Percentiles rank a stretch among this genome's conserved stretches.
These are phyloP conservation scores for Saccharomyces mikatae DNA, from an alignment of 805 yeast species.

Conservation along the genomic window DNA sequence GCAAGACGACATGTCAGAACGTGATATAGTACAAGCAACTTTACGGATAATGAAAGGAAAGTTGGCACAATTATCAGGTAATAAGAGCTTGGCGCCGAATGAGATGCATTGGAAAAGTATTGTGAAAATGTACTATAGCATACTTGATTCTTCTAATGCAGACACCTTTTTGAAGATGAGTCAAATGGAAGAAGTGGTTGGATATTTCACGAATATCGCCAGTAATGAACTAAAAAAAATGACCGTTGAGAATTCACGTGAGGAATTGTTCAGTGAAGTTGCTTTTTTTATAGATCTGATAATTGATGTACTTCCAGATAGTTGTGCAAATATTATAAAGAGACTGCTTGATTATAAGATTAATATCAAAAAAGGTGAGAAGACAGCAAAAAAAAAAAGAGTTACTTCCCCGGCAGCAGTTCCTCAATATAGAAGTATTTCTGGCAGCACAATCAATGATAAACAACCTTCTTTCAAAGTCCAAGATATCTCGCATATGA, in stretches of 20 bases:
- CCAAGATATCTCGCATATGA: conserved; percentile 47
- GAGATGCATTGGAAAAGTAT: conserved; percentile 50
- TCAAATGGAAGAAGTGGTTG: conserved; percentile 39
- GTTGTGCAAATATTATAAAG: conserved; percentile 19
- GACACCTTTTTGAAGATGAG: conserved; percentile 27
- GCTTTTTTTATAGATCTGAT: conserved; percentile 20
- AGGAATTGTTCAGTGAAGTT: conserved; percentile 20
- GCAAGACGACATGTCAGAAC: not conserved
- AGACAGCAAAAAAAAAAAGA: not conserved
- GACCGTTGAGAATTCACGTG: conserved; percentile 18
- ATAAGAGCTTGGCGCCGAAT: conserved; percentile 7
- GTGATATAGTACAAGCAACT: conserved; percentile 17
- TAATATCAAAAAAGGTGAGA: conserved; percentile 5
- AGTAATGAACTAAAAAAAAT: conserved; percentile 44
- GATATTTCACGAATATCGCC: conserved; percentile 45
- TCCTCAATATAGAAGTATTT: conserved; percentile 2
- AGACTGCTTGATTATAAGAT: conserved; percentile 38
- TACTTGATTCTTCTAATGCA: conserved; percentile 15
- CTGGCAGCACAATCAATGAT: not conserved
- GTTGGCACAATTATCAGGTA: conserved; percentile 6
- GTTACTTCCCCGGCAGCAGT: conserved; percentile 6
- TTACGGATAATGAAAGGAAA: conserved; percentile 39
- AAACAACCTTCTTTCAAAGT: conserved; percentile 44
- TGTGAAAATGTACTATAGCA: conserved; percentile 54
- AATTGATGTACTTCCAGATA: conserved; percentile 10